Percentiles rank a stretch among this genome's conserved stretches.
phyloP scores from a whole-genome alignment of 2,329 filamentous ascomycete species.

The Calonectria crousiana region DNA sequence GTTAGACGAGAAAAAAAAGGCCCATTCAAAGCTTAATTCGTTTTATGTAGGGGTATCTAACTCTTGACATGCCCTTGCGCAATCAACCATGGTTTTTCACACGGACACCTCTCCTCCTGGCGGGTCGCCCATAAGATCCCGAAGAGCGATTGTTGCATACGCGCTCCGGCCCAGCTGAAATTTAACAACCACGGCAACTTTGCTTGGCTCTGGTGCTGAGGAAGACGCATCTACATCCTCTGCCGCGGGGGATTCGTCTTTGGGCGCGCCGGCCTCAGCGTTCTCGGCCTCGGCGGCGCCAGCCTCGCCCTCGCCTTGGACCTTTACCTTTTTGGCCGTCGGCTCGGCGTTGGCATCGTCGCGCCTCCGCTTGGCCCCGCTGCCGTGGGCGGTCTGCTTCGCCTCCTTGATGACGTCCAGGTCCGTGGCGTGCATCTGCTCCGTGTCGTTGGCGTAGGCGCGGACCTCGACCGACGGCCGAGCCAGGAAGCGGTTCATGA shows the following conservation, averaged over 20 bases:
- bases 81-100: not conserved
- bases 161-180: constrained; percentile 83
- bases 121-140: constrained; percentile 76
- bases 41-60: constrained; percentile 24
- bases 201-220: constrained; percentile 39
- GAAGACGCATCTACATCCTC: constrained; percentile 4
- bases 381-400: constrained; percentile 31
- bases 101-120: constrained; percentile 35
- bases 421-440: constrained; percentile 93
- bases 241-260: constrained; percentile 23
- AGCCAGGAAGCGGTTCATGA: constrained; percentile 79
- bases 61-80: not conserved
- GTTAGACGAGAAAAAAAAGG: not conserved
- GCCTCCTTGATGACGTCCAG: constrained; percentile 73
- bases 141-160: constrained; percentile 86
- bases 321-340: constrained; percentile 43
- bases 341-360: constrained; percentile 31
- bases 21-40: not conserved
- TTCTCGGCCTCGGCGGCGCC: constrained; percentile 26
- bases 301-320: constrained; percentile 24
- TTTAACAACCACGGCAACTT: constrained; percentile 77
- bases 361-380: constrained; percentile 34
- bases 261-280: constrained; percentile 22
- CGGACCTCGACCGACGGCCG: constrained; percentile 76
- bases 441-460: constrained; percentile 75